phyloP scores from a whole-genome alignment of 345 rosid species.

The Eucalyptus marginata region DNA sequence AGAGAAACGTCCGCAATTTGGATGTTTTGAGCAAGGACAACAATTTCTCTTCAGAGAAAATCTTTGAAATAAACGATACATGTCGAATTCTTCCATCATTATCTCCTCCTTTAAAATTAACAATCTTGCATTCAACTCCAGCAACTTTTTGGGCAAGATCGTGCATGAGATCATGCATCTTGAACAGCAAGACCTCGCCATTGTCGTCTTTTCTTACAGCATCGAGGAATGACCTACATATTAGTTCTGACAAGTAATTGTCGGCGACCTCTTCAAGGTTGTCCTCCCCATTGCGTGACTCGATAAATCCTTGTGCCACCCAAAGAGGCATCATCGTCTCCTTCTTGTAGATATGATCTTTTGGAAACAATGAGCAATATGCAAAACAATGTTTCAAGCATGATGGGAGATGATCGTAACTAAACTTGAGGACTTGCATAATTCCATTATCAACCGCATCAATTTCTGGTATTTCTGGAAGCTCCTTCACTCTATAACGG shows the following conservation, averaged over 20 bases:
- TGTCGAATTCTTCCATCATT: not conserved
- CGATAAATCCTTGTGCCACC: not conserved
- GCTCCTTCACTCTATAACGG: not conserved
- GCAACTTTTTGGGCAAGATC: not conserved
- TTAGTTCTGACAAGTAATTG: not conserved
- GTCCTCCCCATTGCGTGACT: not conserved
- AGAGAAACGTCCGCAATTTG: not conserved
- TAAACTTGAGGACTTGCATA: not conserved
- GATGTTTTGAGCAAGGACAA: not conserved
- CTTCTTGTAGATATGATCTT: not conserved
- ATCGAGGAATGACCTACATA: not conserved
- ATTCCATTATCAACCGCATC: not conserved
- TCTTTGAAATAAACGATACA: not conserved
- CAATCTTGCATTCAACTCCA: not conserved
- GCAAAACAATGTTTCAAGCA: not conserved
- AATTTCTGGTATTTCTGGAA: not conserved
- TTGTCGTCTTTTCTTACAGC: accelerated
- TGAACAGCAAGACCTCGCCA: not conserved
- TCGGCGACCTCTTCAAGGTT: not conserved
- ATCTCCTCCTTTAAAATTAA: not conserved
- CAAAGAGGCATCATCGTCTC: not conserved
- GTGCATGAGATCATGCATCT: not conserved
- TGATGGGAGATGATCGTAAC: not conserved
- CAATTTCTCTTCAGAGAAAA: accelerated
- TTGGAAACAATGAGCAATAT: not conserved